Base-by-base conservation (phyloP, 1,284 basidiomycete genomes). In the Coniophora puteana region DNA sequence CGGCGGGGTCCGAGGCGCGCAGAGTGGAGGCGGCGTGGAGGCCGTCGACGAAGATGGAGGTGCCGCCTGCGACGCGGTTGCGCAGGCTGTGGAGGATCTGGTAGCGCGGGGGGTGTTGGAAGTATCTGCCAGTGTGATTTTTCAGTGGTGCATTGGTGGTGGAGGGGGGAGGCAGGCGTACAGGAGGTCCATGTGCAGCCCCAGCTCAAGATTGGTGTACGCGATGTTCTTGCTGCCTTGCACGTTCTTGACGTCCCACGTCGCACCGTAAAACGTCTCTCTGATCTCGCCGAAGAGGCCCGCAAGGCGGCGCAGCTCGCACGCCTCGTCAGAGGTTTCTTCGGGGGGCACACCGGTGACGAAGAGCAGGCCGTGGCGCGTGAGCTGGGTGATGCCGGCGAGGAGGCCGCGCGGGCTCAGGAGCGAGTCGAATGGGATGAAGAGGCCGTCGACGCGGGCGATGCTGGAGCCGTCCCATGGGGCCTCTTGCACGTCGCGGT, bases 111-210 rank as follows among this genome's bases (percentile, higher is more conserved):
- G 93, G 93, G 47, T 86, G 76, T 47, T 89, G 77, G 55, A 93
- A 93, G 63, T 96, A 93, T 43, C 90, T 93, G 51, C 13, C 35
- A 18, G n/a, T 22, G 27, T 47, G 36, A 45, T 40, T 41, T 33
- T 5, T 13, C 13, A 1, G 35, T n/a, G 18, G 30, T 11, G 22
- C 38, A 34, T 20, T 18, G 23, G 29, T 20, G 31, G 29, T 27
- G 20, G 8, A 23, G 13, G 18, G 7, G 4, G 33, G 4, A 22
- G 13, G 13, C 22, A 23, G 13, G 72, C 89, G 50, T 52, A 94
- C 90, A 89, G 63, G 0, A 96, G 67, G 65, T 98, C 94, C 87
- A 93, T 93, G 58, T 98, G 95, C 16, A 95, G 61, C 0, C 88
- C 93, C 3, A 99, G 72, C 52, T 91, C 79, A 14, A 96, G 71